Conservation (phyloP, 2,329 filamentous ascomycete species). For the Madurella mycetomatis region DNA sequence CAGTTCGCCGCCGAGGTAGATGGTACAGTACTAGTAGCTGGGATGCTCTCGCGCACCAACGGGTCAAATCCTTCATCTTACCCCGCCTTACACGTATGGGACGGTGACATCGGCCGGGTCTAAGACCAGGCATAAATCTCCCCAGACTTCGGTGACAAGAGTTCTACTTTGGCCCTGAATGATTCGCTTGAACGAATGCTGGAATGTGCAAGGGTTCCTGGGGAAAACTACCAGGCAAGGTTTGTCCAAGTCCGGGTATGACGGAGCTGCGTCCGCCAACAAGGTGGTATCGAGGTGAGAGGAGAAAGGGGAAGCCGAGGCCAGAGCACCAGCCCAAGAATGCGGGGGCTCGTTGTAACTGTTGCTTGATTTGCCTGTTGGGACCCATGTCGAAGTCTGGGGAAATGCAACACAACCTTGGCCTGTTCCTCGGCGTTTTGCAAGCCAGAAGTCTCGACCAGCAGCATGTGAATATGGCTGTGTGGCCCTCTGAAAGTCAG, state of each 20-base stretch:
- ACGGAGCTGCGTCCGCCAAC: not conserved
- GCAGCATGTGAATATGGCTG: slow-evolving; percentile 8
- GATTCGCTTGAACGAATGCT: not conserved
- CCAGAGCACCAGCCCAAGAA: slow-evolving; percentile 1
- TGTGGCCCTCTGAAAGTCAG: not conserved
- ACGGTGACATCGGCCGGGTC: too few species aligned
- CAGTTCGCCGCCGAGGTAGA: not conserved
- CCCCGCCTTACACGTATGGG: not conserved
- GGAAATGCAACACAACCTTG: slow-evolving; percentile 4
- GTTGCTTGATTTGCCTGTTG: not conserved
- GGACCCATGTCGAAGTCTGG: slow-evolving; percentile 5
- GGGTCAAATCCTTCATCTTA: not conserved
- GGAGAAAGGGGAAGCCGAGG: not conserved
- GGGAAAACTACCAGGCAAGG: too few species aligned
- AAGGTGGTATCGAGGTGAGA: slow-evolving; percentile 1
- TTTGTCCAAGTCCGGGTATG: not conserved
- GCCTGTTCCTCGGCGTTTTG: slow-evolving; percentile 5
- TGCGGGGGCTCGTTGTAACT: not conserved
- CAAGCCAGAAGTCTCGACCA: not conserved
- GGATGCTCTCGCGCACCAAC: not conserved
- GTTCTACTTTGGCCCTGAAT: too few species aligned
- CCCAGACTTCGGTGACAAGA: too few species aligned
- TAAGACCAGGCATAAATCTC: too few species aligned
- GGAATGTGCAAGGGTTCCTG: not conserved
- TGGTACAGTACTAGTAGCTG: not conserved